Evolutionary conservation across 2,329 filamentous ascomycete genomes (phyloP), one percentile per base, ranked within the genome.

Genomic region (Sclerotinia subarctica): DNA sequence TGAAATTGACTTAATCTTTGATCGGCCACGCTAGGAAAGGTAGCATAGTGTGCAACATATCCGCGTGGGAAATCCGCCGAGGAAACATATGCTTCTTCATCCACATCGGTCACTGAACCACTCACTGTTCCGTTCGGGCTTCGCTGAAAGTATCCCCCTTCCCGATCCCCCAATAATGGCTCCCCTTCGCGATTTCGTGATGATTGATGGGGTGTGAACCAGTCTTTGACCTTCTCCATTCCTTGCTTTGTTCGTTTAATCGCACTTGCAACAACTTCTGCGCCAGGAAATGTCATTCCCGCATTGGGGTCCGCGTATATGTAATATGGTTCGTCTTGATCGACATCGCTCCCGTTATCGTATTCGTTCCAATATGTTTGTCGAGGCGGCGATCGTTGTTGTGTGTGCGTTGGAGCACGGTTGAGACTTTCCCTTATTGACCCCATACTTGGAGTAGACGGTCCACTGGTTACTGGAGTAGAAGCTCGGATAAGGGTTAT

Each of bases 321-420:
- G 56, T 87, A 84, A 77, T 93, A 95, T 42, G 84, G 85, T 47
- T 86, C 84, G 54, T 87, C 80, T 4, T 66, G 62, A 3, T 84
- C 87, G 15, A 73, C 77, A 66, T 93, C 90, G 76, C 92, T 93
- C 11, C 90, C 91, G 76, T 94, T 81, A 72, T 96, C 92, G 77
- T 94, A 95, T 77, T 96, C 92, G 78, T 92, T 94, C 92, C 92
- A 96, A 76, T 94, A 95, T 66, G 32, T 52, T 26, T 60, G 68
- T 29, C 29, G 38, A 52, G 54, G 38, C 5, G 60, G 51, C 47
- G 26, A 38, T 54, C n/a, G 52, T 46, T 44, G 54, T 38, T 38
- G 29, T 51, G 59, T 62, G 5, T 57, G 52, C 42, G 47, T 57
- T 59, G n/a, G 65, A 38, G 24, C 66, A 63, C 68, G 66, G 59